Evolutionary conservation across 1,139 yeast species (phyloP), one percentile per base, ranked within the genome.

Genomic region (Candida sanyaensis): DNA sequence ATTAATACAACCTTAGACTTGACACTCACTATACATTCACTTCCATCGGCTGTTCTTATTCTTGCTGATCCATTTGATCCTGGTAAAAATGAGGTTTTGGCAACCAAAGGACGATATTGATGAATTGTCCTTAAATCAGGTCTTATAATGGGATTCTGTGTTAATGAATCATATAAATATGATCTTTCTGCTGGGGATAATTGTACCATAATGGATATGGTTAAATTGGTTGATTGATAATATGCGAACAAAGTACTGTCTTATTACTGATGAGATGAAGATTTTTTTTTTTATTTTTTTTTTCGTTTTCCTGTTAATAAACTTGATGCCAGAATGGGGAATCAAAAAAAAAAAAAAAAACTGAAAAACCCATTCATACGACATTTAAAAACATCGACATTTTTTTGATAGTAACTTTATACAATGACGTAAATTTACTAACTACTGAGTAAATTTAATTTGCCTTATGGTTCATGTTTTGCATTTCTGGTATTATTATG

Each of bases 51-150:
- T 34, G 90, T 78, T 57, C 92, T 77, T 33, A 92, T 82, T 68
- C 96, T 78, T 1, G 97, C 88, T 6, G 97, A 90, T 17, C 99
- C 99, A 68, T 92, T 89, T 7, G 97, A 87, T 41, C 86, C 82
- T 0, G 96, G 95, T 51, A 92, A 73, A 58, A 91, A 87, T 46
- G 87, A 84, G 5, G 91, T 84, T 28, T 83, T 83, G 6, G 96
- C 89, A 59, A 90, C 96, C 42, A 92, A 67, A 0, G 97, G 97
- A 53, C 97, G 78, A 63, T 86, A 88, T 64, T 91, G 97, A 51
- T 78, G 73, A 11, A 73, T 74, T 5, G 75, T 69, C 56, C 99
- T 77, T 3, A 96, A 86, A 65, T 92, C 99, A 1, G 96, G 95
- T 49, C 97, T 78, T 43, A 87, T 75, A 7, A 88, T 83, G 0